phyloP scores from a whole-genome alignment of 257 asterid genomes.

The Solanum verrucosum region DNA sequence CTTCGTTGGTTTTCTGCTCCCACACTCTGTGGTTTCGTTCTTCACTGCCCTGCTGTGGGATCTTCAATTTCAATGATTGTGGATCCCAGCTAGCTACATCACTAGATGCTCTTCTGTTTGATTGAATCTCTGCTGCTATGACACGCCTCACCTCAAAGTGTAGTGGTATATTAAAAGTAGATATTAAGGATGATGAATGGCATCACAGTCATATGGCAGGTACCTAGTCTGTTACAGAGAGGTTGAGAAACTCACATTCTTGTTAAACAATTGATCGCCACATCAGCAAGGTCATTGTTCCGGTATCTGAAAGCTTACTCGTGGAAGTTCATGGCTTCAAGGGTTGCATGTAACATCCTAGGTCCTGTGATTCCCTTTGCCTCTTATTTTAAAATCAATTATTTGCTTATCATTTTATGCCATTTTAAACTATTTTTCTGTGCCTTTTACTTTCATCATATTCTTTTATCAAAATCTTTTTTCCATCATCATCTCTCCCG shows the following conservation, averaged over 20 bases:
- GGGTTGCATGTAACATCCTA: neutral
- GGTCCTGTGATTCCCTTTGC: neutral
- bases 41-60: conserved; percentile 76
- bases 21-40: conserved; percentile 78
- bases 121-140: conserved; percentile 63
- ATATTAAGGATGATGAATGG: conserved; percentile 37
- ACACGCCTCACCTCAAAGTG: conserved; percentile 44
- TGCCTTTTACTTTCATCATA: neutral
- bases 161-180: conserved; percentile 42
- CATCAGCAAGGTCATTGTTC: neutral
- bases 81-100: conserved; percentile 83
- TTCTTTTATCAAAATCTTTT: neutral
- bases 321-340: neutral
- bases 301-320: neutral
- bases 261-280: neutral
- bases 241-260: conserved; percentile 7
- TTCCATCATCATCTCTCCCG: neutral
- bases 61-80: conserved; percentile 84
- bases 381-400: neutral
- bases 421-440: neutral
- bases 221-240: conserved; percentile 31
- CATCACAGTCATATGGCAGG: conserved; percentile 63
- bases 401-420: neutral
- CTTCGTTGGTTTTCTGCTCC: conserved; percentile 90
- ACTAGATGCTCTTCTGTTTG: conserved; percentile 72